phyloP scores from a whole-genome alignment of 164 flowering plant genomes.

The Tinospora cordifolia region DNA sequence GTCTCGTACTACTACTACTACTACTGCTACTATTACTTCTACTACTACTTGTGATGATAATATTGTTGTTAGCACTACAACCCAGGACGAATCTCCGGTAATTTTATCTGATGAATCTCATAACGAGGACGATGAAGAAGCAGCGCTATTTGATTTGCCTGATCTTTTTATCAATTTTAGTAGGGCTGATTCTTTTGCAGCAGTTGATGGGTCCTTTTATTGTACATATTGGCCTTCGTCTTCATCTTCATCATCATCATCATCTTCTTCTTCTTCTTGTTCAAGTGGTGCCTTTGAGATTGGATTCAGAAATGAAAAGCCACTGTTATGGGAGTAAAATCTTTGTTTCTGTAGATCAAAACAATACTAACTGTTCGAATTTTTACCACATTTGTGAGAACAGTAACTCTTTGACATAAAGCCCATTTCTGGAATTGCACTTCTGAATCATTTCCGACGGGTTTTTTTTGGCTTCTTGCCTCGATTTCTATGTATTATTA shows the following conservation, averaged over 20 bases:
- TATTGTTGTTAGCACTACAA: too few species aligned
- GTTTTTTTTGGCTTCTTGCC: background rate
- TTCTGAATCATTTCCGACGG: background rate
- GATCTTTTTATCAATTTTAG: constrained; percentile 23
- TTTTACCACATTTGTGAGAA: background rate
- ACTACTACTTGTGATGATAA: constrained; percentile 12
- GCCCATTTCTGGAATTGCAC: background rate
- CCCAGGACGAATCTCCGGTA: too few species aligned
- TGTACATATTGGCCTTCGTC: constrained; percentile 3
- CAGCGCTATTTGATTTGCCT: constrained; percentile 24
- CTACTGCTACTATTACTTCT: constrained; percentile 3
- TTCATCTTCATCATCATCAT: background rate
- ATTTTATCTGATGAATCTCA: too few species aligned
- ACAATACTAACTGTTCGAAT: background rate
- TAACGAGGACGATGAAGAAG: constrained; percentile 14
- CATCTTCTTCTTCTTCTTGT: constrained; percentile 2
- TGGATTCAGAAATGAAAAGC: constrained; percentile 25
- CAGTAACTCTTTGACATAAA: too few species aligned
- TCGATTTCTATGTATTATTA: too few species aligned
- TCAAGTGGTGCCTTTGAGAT: constrained; percentile 9
- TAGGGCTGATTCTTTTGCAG: background rate
- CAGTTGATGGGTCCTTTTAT: constrained; percentile 1
- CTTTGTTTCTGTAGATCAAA: background rate
- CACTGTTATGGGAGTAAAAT: constrained; percentile 21
- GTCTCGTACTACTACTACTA: constrained; percentile 7